Base-by-base conservation (phyloP, 495 filamentous ascomycete species). In the Schizothecium vesticola region DNA sequence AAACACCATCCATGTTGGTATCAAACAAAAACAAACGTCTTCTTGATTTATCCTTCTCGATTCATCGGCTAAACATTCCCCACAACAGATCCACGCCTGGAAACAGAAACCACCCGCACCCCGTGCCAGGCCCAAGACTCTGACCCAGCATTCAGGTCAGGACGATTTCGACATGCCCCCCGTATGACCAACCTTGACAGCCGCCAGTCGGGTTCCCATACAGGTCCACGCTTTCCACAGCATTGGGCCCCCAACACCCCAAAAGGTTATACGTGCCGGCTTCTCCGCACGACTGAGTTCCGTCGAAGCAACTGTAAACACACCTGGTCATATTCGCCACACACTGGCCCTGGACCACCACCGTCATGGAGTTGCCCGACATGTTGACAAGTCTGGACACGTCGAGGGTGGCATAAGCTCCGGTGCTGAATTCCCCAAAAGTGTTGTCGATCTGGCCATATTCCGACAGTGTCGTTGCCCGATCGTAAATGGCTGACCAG, bases 331-430 rank as follows among this genome's bases (percentile, higher is more conserved):
- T 69, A 12, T 75, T 69, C 6, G 69, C 67, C 19, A 75, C 56
- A 36, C 75, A 76, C 3, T 66, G 67, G 59, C 36, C 57, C 29
- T 31, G 55, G 1, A 71, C 70, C 29, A 26, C 11, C 9, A 75
- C 63, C 16, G 66, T 70, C 74, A 82, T 78, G 33, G 59, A 22
- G 63, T 76, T 63, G 16, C 80, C 80, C 26, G 64, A 59, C 80
- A 82, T 80, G 64, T 80, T 79, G 61, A 80, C 75, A 31, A 80
- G 69, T 24, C 77, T 66, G 13, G 75, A 77, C 29, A 82, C 71
- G 65, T 82, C 78, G 26, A 77, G 69, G n/a, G 72, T 75, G 56
- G 76, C 79, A 6, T 56, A 74, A 0, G 11, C 16, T 13, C 73
- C 74, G 0, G 70, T 75, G 66, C 65, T 80, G 70, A 76, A 75